These are phyloP conservation scores for Desmodesmus armatus DNA, from an alignment of 139 green algal genomes.

Conservation along the genomic window DNA sequence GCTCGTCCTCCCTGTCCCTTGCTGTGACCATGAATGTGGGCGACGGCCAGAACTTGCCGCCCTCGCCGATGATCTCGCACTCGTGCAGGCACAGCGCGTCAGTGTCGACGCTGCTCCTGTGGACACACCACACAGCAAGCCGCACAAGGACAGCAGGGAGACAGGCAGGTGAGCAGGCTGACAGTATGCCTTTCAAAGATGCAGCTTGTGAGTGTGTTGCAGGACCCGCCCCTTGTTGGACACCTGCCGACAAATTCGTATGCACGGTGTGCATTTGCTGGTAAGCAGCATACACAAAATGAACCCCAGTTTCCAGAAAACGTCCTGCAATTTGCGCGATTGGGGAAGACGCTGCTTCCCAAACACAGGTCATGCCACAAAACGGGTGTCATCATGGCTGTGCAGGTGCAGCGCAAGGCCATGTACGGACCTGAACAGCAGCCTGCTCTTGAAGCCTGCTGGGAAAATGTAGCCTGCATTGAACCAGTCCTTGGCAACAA, in stretches of 20 bases:
- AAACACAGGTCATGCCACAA: neutral
- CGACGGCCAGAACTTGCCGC: constrained; percentile 77
- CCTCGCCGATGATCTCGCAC: constrained; percentile 83
- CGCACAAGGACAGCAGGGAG: neutral
- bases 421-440: constrained; percentile 87
- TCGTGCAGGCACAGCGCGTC: constrained; percentile 79
- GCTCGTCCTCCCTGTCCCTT: constrained; percentile 86
- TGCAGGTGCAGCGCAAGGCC: neutral
- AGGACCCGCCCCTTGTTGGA: too few species aligned
- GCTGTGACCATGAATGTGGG: constrained; percentile 86
- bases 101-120: constrained; percentile 54
- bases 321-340: too few species aligned
- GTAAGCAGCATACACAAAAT: too few species aligned
- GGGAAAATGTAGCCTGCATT: constrained; percentile 97
- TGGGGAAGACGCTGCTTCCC: too few species aligned
- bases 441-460: constrained; percentile 82
- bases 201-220: too few species aligned
- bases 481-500: constrained; percentile 71
- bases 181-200: too few species aligned
- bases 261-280: too few species aligned
- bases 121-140: neutral
- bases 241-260: too few species aligned
- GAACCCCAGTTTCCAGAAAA: too few species aligned
- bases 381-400: neutral
- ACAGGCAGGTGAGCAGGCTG: neutral